These are phyloP conservation scores for Penicillium canariense DNA, from an alignment of 495 filamentous ascomycete species.

Conservation along the genomic window DNA sequence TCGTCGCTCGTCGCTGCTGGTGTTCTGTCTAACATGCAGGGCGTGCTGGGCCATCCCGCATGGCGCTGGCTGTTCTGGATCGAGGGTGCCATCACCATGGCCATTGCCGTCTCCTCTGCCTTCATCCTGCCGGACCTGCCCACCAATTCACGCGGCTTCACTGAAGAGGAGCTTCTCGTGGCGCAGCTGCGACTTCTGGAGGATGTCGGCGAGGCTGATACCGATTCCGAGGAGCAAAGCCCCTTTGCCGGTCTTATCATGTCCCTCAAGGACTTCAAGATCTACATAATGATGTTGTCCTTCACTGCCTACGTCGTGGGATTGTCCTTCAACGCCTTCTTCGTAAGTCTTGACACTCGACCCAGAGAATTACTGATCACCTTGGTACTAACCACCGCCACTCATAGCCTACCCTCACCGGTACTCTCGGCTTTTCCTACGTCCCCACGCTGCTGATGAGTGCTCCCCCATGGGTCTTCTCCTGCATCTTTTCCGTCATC, in stretches of 20 bases:
- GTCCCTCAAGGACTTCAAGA: conserved; percentile 67
- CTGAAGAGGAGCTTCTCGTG: conserved; percentile 62
- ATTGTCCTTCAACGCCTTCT: conserved; percentile 37
- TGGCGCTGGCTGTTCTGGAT: conserved; percentile 68
- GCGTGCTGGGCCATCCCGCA: conserved; percentile 43
- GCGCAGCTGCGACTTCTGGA: conserved; percentile 69
- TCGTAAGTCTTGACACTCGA: conserved; percentile 24
- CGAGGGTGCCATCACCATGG: conserved; percentile 34
- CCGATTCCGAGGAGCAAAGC: conserved; percentile 55
- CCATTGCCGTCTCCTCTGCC: conserved; percentile 38
- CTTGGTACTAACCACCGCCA: conserved; percentile 34
- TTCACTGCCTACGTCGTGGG: conserved; percentile 36
- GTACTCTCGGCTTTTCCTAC: conserved; percentile 64
- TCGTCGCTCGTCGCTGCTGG: conserved; percentile 57
- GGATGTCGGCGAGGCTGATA: conserved; percentile 75
- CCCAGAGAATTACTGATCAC: no score
- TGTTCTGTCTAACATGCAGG: conserved; percentile 43
- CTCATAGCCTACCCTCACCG: conserved; percentile 78
- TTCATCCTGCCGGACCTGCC: conserved; percentile 75
- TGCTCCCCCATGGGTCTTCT: conserved; percentile 71
- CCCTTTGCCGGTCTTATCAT: conserved; percentile 65
- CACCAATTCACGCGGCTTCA: conserved; percentile 66
- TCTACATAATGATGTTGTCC: conserved; percentile 60
- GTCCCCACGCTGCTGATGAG: conserved; percentile 73
- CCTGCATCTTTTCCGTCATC: conserved; percentile 63